Conservation (phyloP, 495 filamentous ascomycete species). For the Ramalina intermedia region DNA sequence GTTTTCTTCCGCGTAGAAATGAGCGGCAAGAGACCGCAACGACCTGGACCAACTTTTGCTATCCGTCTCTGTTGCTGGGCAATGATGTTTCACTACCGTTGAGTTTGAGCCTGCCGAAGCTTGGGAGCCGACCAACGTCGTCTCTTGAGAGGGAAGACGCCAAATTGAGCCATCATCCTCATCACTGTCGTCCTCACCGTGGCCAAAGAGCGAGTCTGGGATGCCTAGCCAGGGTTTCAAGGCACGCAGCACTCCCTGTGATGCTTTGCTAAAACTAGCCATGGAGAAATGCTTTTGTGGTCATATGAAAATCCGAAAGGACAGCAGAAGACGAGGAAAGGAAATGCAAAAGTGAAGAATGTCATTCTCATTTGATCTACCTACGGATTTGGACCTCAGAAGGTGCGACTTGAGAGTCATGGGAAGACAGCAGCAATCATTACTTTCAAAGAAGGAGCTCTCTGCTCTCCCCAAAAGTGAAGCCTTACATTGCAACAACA, state of each 20-base stretch:
- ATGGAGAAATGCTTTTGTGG: not conserved
- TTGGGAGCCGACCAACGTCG: not conserved
- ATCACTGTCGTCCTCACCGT: not conserved
- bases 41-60: not conserved
- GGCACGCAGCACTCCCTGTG: not conserved
- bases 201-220: not conserved
- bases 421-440: too few relatives aligned
- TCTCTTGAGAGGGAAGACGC: not conserved
- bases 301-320: not conserved
- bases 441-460: too few relatives aligned
- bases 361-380: too few relatives aligned
- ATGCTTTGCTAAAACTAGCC: slow-evolving; percentile 3
- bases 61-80: too few relatives aligned
- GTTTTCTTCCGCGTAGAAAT: not conserved
- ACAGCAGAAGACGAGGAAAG: not conserved
- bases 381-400: too few relatives aligned
- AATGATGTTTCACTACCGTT: too few relatives aligned
- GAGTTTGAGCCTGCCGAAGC: too few relatives aligned
- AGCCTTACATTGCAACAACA: too few relatives aligned
- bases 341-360: not conserved
- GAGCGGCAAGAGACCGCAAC: not conserved
- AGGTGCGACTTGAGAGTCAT: too few relatives aligned
- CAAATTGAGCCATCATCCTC: not conserved
- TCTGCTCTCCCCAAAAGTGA: too few relatives aligned
- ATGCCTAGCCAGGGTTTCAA: not conserved